Base-by-base conservation (phyloP, 495 filamentous ascomycete genomes). In the Penicillium cataractarum region DNA sequence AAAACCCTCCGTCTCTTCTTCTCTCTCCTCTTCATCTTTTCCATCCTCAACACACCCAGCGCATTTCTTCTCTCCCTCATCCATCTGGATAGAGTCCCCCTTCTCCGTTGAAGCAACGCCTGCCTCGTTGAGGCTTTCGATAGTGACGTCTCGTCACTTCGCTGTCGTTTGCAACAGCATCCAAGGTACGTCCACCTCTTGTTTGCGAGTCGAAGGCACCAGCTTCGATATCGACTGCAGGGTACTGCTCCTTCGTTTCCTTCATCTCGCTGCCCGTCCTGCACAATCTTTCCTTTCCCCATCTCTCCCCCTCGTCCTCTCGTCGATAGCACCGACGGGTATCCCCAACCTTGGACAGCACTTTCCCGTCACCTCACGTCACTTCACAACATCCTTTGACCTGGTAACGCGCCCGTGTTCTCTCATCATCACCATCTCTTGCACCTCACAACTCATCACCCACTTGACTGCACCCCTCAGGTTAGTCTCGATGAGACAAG, bases 181-280 rank as follows among this genome's bases (percentile, higher is more conserved):
- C 10, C 9, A 13, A 50, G 46, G 6, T 22, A 9, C 6, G 21
- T 10, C 6, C 7, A 46, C 22, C 15, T 2, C 19, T 10, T 22
- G 40, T 46, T 12, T 21, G 1, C 6, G 21, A 7, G n/a, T 22
- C 21, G 40, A 46, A 46, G 40, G 19, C 40, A 46, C 19, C 40
- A 46, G 40, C 46, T 49, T 50, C 46, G 26, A 50, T 2, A 13
- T 50, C 46, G 46, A 50, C 24, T 50, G 22, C 46, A 12, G 46
- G 22, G 26, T 50, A 6, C 24, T 26, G 24, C 24, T 29, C 26
- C 24, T 13, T 50, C 22, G 4, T 50, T 17, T 26, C 46, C 15
- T 50, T 17, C 26, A 50, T 29, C 15, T 29, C 46, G n/a, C 21
- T 50, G 5, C 12, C 26, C 46, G 13, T 50, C 24, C 46, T n/a